Evolutionary conservation across 352 stramenopile genomes (phyloP).

Genomic region (Blastocystis sp.): DNA sequence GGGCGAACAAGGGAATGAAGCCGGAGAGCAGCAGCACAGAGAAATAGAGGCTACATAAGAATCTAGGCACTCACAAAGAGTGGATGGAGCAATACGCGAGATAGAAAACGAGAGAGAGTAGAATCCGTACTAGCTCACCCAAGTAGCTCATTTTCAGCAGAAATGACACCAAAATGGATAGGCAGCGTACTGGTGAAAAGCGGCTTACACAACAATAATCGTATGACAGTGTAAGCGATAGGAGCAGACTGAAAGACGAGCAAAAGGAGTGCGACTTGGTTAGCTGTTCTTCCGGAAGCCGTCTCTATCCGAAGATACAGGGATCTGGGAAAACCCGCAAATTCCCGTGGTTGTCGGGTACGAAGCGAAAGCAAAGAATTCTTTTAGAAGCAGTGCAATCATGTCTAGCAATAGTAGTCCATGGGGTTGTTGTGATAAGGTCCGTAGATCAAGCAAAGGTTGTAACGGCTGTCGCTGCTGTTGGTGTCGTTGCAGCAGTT

Average conservation of each 20-base stretch:
- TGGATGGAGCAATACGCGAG: not conserved
- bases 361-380: not conserved
- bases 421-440: not conserved
- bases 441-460: conserved; percentile 34
- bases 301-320: no score
- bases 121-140: not conserved
- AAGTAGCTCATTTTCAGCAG: not conserved
- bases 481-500: conserved; percentile 28
- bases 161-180: not conserved
- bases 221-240: no score
- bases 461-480: conserved; percentile 20
- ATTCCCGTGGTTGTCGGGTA: conserved; percentile 26
- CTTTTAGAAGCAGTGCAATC: not conserved
- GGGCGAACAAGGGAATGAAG: conserved; percentile 7
- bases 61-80: not conserved
- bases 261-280: no score
- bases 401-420: conserved; percentile 53
- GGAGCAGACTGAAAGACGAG: no score
- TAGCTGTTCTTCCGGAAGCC: no score
- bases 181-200: not conserved
- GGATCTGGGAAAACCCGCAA: not conserved
- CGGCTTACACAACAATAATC: not conserved
- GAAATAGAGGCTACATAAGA: not conserved
- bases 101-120: conserved; percentile 23
- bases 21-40: conserved; percentile 22